A percentile compares a stretch with the other conserved stretches of the same genome.
These are phyloP conservation scores for Cadophora sp. DNA, from an alignment of 2,329 filamentous ascomycete species.

Conservation along the genomic window DNA sequence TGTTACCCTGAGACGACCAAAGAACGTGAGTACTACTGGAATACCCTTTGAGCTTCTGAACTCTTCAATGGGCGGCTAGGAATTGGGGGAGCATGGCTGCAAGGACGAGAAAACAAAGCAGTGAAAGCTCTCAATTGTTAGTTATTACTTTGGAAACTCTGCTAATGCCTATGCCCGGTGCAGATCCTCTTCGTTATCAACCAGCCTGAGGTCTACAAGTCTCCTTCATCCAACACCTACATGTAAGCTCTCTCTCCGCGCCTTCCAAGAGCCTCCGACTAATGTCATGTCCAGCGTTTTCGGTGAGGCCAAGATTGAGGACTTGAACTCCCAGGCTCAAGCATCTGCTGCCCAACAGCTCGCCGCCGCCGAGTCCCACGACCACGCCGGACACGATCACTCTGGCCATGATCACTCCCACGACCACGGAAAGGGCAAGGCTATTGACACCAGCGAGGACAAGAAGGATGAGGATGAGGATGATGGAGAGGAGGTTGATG, in stretches of 20 bases:
- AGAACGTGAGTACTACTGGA: conserved; percentile 79
- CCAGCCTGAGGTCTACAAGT: conserved; percentile 99
- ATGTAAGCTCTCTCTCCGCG: no score
- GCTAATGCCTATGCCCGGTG: conserved; percentile 32
- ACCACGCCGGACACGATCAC: conserved; percentile 59
- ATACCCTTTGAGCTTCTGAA: not conserved
- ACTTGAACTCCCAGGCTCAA: conserved; percentile 98
- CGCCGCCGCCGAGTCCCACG: conserved; percentile 68
- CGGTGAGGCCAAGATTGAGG: conserved; percentile 99
- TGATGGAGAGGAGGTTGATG: conserved; percentile 94
- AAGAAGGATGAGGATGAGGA: conserved; percentile 82
- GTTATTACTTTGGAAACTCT: not conserved
- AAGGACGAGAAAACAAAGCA: not conserved
- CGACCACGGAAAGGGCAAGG: conserved; percentile 71
- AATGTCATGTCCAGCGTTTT: conserved; percentile 74
- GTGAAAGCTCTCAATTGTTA: not conserved
- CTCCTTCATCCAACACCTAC: conserved; percentile 98
- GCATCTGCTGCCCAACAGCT: conserved; percentile 95
- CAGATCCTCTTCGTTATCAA: conserved; percentile 99
- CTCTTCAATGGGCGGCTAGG: not conserved
- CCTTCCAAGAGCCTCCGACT: no score
- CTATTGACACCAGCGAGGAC: conserved; percentile 69
- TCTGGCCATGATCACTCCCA: conserved; percentile 73
- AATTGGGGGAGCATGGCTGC: not conserved
- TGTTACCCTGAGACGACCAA: conserved; percentile 96